These are phyloP conservation scores for Starmera caribaea DNA, from an alignment of 805 yeast genomes.

Conservation along the genomic window DNA sequence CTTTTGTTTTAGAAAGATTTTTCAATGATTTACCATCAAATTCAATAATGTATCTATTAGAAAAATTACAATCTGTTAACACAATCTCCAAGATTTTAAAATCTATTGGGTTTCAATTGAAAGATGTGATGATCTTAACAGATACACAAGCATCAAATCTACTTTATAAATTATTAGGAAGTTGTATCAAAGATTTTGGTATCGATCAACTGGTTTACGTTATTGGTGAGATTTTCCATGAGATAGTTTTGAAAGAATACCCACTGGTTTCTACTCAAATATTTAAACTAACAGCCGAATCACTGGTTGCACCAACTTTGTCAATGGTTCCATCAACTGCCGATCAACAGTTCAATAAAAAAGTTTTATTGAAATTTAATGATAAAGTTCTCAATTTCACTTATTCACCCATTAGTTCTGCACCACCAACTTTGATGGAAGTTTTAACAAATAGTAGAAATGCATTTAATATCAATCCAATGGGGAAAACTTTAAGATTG, in stretches of 20 bases:
- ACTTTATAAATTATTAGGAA: constrained; percentile 53
- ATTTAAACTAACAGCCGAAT: constrained; percentile 15
- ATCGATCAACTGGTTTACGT: constrained; percentile 60
- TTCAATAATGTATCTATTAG: constrained; percentile 42
- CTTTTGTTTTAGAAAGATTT: constrained; percentile 56
- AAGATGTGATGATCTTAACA: constrained; percentile 22
- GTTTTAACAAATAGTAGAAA: constrained; percentile 67
- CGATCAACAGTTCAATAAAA: constrained; percentile 23
- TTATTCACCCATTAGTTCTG: constrained; percentile 52
- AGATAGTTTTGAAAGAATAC: constrained; percentile 48
- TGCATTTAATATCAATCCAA: constrained; percentile 37
- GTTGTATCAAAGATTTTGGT: constrained; percentile 71
- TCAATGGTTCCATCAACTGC: constrained; percentile 28
- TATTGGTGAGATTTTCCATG: constrained; percentile 59
- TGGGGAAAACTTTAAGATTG: constrained; percentile 9
- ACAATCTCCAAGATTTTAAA: constrained; percentile 24
- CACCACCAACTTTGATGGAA: constrained; percentile 76
- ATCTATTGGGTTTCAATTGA: constrained; percentile 26
- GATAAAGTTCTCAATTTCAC: constrained; percentile 51
- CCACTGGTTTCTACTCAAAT: constrained; percentile 47
- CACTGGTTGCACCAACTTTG: constrained; percentile 13
- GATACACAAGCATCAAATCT: constrained; percentile 47
- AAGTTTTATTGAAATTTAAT: constrained; percentile 41
- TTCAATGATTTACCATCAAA: constrained; percentile 43
- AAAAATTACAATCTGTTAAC: constrained; percentile 33